Evolutionary conservation across 2,329 filamentous ascomycete genomes (phyloP).

Genomic region (Aquanectria penicillioides): DNA sequence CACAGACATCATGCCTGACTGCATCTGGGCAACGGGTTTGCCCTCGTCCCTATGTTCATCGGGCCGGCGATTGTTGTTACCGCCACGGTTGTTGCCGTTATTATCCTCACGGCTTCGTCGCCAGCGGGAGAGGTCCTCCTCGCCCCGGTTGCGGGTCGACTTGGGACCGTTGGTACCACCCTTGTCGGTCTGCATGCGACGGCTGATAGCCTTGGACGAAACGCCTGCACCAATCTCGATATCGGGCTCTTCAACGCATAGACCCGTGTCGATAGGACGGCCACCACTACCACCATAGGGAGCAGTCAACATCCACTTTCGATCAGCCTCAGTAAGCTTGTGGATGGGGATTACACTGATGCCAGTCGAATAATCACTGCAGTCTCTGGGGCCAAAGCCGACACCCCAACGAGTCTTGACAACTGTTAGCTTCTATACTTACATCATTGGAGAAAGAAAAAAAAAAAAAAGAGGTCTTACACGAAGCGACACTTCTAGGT

Average conservation of each 20-base stretch:
- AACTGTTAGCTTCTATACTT: constrained; percentile 37
- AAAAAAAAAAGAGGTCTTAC: constrained; percentile 57
- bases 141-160: constrained; percentile 61
- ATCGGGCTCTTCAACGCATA: constrained; percentile 96
- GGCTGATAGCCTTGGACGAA: constrained; percentile 86
- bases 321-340: constrained; percentile 93
- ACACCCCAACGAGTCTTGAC: constrained; percentile 94
- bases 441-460: neutral
- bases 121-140: constrained; percentile 48
- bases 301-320: constrained; percentile 96
- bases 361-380: constrained; percentile 93
- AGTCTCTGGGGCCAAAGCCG: constrained; percentile 95
- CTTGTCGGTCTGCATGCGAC: constrained; percentile 75
- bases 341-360: constrained; percentile 93
- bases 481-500: constrained; percentile 77
- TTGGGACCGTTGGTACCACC: constrained; percentile 72
- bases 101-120: constrained; percentile 47
- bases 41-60: constrained; percentile 34
- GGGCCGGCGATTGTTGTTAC: constrained; percentile 29
- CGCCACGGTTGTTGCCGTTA: constrained; percentile 31
- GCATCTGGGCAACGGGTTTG: constrained; percentile 29
- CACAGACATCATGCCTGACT: constrained; percentile 34
- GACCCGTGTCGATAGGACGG: constrained; percentile 78
- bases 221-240: constrained; percentile 98
- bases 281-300: constrained; percentile 94